Base-by-base conservation (phyloP, 164 flowering plant species). In the Dillenia suffruticosa region DNA sequence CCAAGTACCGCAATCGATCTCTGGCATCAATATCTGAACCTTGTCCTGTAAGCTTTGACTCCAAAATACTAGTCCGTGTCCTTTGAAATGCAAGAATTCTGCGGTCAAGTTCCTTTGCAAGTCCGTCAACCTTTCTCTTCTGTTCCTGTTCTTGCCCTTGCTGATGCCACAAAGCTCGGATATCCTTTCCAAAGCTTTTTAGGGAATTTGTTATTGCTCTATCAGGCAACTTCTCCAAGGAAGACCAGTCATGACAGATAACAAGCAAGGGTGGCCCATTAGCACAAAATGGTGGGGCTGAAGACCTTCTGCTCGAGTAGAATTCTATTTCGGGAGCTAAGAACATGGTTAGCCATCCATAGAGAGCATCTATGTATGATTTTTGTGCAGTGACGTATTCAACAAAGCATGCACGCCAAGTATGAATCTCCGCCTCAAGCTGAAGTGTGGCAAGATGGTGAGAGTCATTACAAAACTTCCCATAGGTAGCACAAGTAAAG, bases 121-220 rank as follows among this genome's bases (percentile, higher is more conserved):
- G 62, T 44, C 70, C 68, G 44, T 89, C 97, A 10, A 90, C 95
- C 79, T 82, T 93, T 70, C 92, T 75, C 82, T 83, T 90, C 59
- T 84, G 97, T 9, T 79, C 82, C 65, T 81, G 92, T 54, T 93
- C 97, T 70, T 89, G 83, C 59, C 91, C 92, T 70, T 90, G 96
- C 50, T 86, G 94, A 69, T 57, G 56, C 87, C 86, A 84, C 67
- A 93, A 68, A 10, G 92, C 89, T 56, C 74, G 79, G 9, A 90
- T 77, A 72, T 93, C 96, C 71, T 77, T 85, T 10, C 76, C 74
- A 62, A 89, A 87, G 74, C 88, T 81, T 75, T 81, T 85, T 68
- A 93, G 70, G 9, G 94, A 79, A 70, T 59, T 61, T 10, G 79
- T 24, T 52, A 89, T 97, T 6, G 79, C 56, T 59, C 76, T 84